A percentile compares a stretch with the other conserved stretches of the same genome.
phyloP scores from a whole-genome alignment of 306 rosid genomes.

The Oemleria cerasiformis region DNA sequence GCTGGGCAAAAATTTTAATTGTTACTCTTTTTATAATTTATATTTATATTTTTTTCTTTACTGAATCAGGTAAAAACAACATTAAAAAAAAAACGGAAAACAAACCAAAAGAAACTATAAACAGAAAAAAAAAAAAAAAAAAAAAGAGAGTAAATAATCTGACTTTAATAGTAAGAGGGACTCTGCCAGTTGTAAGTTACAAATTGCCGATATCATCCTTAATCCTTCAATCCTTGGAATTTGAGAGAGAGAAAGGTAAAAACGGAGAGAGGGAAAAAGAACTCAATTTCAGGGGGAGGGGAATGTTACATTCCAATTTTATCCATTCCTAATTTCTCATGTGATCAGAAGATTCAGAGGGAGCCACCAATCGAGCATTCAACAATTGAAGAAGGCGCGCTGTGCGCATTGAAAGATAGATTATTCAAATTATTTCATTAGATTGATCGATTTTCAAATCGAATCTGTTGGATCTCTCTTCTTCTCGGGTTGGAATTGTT shows the following conservation, averaged over 20 bases:
- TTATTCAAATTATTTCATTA: not conserved
- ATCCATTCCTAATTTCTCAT: not conserved
- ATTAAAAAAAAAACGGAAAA: too few relatives aligned
- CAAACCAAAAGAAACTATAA: not conserved
- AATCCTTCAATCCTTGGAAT: not conserved
- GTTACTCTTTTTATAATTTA: not conserved
- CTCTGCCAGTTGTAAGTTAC: not conserved
- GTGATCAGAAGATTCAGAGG: not conserved
- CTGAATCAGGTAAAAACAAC: too few relatives aligned
- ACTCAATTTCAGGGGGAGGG: constrained; percentile 28
- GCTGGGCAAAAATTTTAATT: not conserved
- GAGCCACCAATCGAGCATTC: not conserved
- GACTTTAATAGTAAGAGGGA: too few relatives aligned
- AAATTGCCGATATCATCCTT: not conserved
- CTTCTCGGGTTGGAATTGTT: not conserved
- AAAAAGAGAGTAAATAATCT: too few relatives aligned
- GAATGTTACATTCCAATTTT: constrained; percentile 10
- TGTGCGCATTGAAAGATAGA: not conserved
- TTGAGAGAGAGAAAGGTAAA: not conserved
- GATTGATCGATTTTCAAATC: not conserved
- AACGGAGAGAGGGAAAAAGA: constrained; percentile 2
- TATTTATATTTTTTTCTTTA: too few relatives aligned
- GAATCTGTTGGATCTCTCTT: not conserved
- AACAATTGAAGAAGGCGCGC: not conserved
- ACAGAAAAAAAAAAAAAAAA: too few relatives aligned